Evolutionary conservation across 331 rosid genomes (phyloP).

Genomic region (Malus hybrid): DNA sequence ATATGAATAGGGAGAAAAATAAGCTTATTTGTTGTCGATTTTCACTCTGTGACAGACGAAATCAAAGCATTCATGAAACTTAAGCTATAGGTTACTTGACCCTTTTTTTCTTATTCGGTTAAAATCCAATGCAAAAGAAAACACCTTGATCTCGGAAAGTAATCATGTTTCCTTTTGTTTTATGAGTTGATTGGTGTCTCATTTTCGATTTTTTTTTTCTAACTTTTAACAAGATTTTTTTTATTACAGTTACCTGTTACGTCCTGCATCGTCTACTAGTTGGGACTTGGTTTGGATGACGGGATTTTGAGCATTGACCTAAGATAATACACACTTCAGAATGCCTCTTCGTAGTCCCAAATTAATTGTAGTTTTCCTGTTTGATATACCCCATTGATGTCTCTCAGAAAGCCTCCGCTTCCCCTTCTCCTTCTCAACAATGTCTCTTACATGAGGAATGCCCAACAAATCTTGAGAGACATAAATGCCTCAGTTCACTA

Average conservation of each 20-base stretch:
- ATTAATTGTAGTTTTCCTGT: neutral
- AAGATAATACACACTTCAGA: neutral
- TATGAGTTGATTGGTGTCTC: no score
- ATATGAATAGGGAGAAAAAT: neutral
- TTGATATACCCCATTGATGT: conserved; percentile 19
- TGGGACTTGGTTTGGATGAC: no score
- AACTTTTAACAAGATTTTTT: no score
- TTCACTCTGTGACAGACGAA: neutral
- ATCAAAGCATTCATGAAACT: neutral
- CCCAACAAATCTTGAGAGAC: conserved; percentile 60
- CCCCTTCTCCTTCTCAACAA: conserved; percentile 71
- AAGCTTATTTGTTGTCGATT: neutral
- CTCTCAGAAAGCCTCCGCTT: conserved; percentile 38
- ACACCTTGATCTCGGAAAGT: no score
- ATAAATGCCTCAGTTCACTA: conserved; percentile 66
- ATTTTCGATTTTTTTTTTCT: no score
- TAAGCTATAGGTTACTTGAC: no score
- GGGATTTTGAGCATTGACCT: neutral
- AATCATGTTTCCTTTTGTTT: no score
- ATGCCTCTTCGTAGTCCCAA: neutral
- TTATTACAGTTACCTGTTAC: no score
- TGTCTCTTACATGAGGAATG: conserved; percentile 84
- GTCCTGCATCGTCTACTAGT: no score
- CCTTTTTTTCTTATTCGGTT: no score
- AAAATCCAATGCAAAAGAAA: no score